Percentiles rank a stretch among this genome's conserved stretches.
Conservation (phyloP, 1,284 basidiomycete species). For the Acaromyces ingoldii region DNA sequence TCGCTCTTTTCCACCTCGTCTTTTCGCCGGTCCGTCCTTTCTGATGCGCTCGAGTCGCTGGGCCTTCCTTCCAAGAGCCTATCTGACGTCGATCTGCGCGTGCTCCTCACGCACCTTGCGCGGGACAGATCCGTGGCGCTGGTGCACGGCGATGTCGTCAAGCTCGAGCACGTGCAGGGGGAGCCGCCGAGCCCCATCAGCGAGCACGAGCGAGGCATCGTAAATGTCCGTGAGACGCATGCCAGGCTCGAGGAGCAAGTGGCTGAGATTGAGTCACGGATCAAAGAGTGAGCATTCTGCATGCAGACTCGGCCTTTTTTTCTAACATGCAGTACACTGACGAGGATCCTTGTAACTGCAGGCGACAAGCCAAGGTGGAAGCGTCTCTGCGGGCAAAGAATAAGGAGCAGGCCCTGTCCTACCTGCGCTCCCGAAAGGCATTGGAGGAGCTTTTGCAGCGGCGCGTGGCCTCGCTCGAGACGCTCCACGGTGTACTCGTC, state of each 20-base stretch:
- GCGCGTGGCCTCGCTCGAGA: conserved; percentile 68
- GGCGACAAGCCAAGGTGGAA: conserved; percentile 62
- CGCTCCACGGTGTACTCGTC: conserved; percentile 69
- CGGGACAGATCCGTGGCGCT: conserved; percentile 67
- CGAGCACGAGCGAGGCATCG: conserved; percentile 66
- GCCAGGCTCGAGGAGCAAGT: conserved; percentile 65
- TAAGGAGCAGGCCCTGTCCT: conserved; percentile 67
- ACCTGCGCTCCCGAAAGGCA: conserved; percentile 72
- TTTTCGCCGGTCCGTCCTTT: conserved; percentile 13
- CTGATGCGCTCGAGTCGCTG: too few species aligned
- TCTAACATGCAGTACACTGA: conserved; percentile 48
- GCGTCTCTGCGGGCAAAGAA: conserved; percentile 64
- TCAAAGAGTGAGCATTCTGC: conserved; percentile 60
- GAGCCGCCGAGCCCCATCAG: conserved; percentile 54
- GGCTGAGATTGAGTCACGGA: conserved; percentile 62
- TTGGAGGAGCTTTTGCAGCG: conserved; percentile 72
- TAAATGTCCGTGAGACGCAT: conserved; percentile 68
- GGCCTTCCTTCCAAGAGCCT: conserved; percentile 19
- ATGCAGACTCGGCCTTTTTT: too few species aligned
- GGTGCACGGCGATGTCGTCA: conserved; percentile 53
- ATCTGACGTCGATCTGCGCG: conserved; percentile 63
- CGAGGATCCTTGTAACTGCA: conserved; percentile 14
- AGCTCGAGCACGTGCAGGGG: conserved; percentile 13
- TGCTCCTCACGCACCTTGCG: conserved; percentile 71
- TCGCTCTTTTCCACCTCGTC: conserved; percentile 13